These are phyloP conservation scores for Trichoderma brevicompactum DNA, from an alignment of 2,329 filamentous ascomycete genomes.

Conservation along the genomic window DNA sequence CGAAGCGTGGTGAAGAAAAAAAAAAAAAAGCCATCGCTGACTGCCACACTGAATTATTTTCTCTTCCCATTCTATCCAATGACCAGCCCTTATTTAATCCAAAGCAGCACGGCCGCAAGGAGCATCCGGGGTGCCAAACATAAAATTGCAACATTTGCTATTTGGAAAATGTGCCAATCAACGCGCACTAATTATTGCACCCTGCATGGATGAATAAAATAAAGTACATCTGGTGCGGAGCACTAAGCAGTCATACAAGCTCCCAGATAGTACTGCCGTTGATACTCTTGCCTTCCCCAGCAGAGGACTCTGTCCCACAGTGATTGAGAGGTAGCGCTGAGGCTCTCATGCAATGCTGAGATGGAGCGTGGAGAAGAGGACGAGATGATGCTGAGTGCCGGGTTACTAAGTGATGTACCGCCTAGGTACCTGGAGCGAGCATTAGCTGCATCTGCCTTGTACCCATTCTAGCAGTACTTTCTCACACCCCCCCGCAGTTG, in stretches of 20 bases:
- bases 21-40: no score
- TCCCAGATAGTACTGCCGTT: background rate
- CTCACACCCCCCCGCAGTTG: constrained; percentile 15
- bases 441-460: constrained; percentile 18
- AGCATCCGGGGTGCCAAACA: background rate
- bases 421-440: constrained; percentile 19
- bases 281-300: background rate
- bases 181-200: background rate
- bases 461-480: constrained; percentile 7
- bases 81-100: background rate
- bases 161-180: background rate
- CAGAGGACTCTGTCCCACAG: background rate
- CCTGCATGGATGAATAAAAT: no score
- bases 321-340: background rate
- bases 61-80: background rate
- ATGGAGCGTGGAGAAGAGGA: constrained; percentile 16
- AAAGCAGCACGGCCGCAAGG: no score
- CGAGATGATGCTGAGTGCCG: constrained; percentile 9
- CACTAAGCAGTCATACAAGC: no score
- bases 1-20: background rate
- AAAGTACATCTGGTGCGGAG: no score
- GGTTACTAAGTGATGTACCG: constrained; percentile 10
- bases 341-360: background rate
- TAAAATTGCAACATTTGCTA: background rate
- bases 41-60: no score